These are phyloP conservation scores for Mortierella sp. DNA, from an alignment of 371 early-diverging fungal species.

Conservation along the genomic window DNA sequence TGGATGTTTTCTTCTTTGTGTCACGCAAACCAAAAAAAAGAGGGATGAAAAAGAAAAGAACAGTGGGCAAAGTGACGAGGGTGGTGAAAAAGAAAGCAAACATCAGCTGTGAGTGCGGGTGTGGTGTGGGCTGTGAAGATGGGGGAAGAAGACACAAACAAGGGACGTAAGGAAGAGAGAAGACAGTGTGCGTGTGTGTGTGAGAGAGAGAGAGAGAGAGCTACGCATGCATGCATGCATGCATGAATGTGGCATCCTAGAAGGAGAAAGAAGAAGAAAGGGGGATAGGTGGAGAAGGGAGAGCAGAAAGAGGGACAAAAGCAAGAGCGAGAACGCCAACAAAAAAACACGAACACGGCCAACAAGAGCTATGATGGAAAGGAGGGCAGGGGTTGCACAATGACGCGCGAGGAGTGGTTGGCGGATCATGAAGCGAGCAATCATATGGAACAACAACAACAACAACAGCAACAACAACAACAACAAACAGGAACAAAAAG, in stretches of 20 bases:
- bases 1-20: no score
- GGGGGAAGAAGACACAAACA: neutral
- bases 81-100: neutral
- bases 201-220: neutral
- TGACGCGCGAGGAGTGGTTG: neutral
- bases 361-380: neutral
- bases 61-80: neutral
- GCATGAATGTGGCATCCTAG: neutral
- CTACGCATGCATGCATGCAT: neutral
- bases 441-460: neutral
- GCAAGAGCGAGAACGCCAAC: neutral
- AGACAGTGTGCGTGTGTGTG: no score
- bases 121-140: neutral
- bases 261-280: neutral
- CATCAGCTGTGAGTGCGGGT: neutral
- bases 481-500: no score
- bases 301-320: no score
- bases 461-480: no score
- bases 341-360: neutral
- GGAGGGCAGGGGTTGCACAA: neutral
- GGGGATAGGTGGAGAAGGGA: neutral
- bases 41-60: neutral
- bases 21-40: neutral
- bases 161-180: neutral
- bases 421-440: neutral